A percentile compares a stretch with the other conserved stretches of the same genome.
Conservation (phyloP, 441 rosid genomes). For the Euphorbia celastroides region DNA sequence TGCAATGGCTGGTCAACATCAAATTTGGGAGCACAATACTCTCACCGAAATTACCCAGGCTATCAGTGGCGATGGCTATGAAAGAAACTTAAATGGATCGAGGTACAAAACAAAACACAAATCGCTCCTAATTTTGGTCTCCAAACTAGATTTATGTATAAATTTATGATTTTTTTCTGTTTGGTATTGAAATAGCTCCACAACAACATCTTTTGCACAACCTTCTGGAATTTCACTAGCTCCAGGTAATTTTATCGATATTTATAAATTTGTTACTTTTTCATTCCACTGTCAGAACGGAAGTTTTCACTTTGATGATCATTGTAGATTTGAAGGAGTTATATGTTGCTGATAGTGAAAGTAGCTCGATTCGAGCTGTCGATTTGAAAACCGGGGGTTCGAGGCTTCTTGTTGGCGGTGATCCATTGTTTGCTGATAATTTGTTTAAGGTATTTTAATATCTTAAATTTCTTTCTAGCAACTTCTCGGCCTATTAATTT, state of each 20-base stretch:
- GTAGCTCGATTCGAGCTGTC: conserved; percentile 90
- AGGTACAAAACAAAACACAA: too few relatives aligned
- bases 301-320: conserved; percentile 11
- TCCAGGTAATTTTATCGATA: conserved; percentile 43
- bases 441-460: conserved; percentile 61
- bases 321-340: conserved; percentile 57
- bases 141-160: conserved; percentile 6
- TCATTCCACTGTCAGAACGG: not conserved
- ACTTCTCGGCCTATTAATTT: conserved; percentile 3
- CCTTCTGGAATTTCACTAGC: conserved; percentile 88
- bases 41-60: conserved; percentile 60
- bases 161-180: conserved; percentile 11
- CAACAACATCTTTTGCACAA: conserved; percentile 82
- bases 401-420: conserved; percentile 87
- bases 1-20: conserved; percentile 99
- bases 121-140: too few relatives aligned
- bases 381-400: conserved; percentile 89
- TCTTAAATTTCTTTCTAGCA: not conserved
- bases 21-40: conserved; percentile 82
- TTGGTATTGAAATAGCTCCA: conserved; percentile 46
- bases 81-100: conserved; percentile 90
- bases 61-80: conserved; percentile 92
- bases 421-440: conserved; percentile 73
- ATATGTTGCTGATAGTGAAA: conserved; percentile 93
- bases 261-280: not conserved